These are phyloP conservation scores for Populus trichocarpa DNA, from an alignment of 441 rosid species.

Conservation along the genomic window DNA sequence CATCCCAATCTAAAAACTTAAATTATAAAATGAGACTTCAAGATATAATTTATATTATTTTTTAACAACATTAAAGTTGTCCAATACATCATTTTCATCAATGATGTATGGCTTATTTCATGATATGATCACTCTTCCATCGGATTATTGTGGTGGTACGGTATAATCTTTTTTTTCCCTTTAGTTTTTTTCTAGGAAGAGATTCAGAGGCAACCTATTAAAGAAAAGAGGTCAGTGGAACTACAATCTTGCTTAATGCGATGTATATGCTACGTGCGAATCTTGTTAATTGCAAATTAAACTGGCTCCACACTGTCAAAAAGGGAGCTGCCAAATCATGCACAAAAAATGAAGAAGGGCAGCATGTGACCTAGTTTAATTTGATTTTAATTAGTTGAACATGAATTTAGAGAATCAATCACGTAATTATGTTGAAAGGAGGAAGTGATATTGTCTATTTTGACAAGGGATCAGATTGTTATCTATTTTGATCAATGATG, in stretches of 20 bases:
- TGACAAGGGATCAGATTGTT: too few relatives aligned
- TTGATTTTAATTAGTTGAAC: not conserved
- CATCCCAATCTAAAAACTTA: too few relatives aligned
- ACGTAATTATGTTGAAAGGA: not conserved
- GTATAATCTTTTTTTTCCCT: too few relatives aligned
- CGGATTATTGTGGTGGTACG: not conserved
- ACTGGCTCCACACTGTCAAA: not conserved
- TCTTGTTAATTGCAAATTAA: not conserved
- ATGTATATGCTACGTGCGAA: too few relatives aligned
- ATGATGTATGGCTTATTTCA: not conserved
- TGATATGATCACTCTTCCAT: not conserved
- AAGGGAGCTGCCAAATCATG: not conserved
- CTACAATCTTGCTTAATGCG: too few relatives aligned
- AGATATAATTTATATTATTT: too few relatives aligned
- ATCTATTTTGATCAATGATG: too few relatives aligned
- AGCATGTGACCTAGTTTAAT: not conserved
- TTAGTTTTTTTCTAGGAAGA: too few relatives aligned
- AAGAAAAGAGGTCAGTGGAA: too few relatives aligned
- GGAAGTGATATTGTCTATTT: not conserved
- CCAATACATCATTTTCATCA: slow-evolving; percentile 8
- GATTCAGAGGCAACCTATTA: too few relatives aligned
- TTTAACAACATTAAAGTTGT: too few relatives aligned
- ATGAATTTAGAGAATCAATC: not conserved
- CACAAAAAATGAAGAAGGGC: not conserved
- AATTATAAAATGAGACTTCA: too few relatives aligned